Conservation (phyloP, 306 rosid genomes). For the Cicer bijugum region DNA sequence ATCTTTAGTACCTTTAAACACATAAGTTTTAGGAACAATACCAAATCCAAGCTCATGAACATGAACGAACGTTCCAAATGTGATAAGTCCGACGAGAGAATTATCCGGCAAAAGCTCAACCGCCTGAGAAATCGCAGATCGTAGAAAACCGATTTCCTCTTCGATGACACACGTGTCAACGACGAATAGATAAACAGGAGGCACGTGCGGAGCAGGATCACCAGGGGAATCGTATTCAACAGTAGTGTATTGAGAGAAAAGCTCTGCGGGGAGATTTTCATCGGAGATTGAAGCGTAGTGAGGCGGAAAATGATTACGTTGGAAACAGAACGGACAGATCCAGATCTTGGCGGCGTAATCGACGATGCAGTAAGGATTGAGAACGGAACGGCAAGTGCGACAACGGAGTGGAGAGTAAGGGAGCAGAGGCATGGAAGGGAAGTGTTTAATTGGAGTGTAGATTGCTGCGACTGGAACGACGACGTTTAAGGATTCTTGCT, state of each 20-base stretch:
- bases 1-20: slow-evolving; percentile 83
- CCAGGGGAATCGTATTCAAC: slow-evolving; percentile 68
- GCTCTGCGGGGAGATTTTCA: slow-evolving; percentile 92
- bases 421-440: slow-evolving; percentile 68
- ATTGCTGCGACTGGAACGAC: slow-evolving; percentile 85
- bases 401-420: slow-evolving; percentile 88
- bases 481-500: slow-evolving; percentile 68
- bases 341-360: slow-evolving; percentile 97
- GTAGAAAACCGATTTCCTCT: slow-evolving; percentile 76
- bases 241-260: slow-evolving; percentile 88
- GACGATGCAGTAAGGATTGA: slow-evolving; percentile 91
- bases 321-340: slow-evolving; percentile 96
- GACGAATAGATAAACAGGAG: slow-evolving; percentile 81
- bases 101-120: slow-evolving; percentile 81
- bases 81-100: slow-evolving; percentile 82
- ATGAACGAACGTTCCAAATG: slow-evolving; percentile 78
- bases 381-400: slow-evolving; percentile 89
- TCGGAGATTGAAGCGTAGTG: slow-evolving; percentile 85
- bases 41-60: slow-evolving; percentile 93
- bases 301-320: slow-evolving; percentile 89
- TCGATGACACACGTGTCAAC: slow-evolving; percentile 82
- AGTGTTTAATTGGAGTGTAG: slow-evolving; percentile 81
- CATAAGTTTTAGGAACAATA: slow-evolving; percentile 71
- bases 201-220: slow-evolving; percentile 42
- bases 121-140: slow-evolving; percentile 77